Evolutionary conservation across 495 filamentous ascomycete genomes (phyloP), one percentile per base, ranked within the genome.

Genomic region (Podospora pseudocomata): DNA sequence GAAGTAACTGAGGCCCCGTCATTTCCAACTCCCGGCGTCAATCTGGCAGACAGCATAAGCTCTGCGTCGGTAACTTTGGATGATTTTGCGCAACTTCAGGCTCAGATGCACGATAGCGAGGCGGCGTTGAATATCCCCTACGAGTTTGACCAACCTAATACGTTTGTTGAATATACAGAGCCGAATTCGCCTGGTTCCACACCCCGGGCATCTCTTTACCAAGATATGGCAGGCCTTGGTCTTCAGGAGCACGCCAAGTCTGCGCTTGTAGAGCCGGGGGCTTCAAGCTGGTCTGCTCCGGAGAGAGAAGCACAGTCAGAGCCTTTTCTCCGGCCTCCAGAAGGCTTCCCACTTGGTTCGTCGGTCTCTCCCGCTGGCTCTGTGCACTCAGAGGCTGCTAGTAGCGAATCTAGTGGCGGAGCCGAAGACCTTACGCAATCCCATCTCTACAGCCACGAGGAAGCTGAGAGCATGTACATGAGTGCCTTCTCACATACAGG

Each of bases 391-490:
- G 66, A 32, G 32, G 70, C 76, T 19, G 69, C 70, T 39, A 76
- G 71, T 57, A 70, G 68, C 13, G 65, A 68, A 26, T 73, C 76
- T 2, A 19, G 63, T 26, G 53, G 56, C 19, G 39, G 27, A 19
- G 28, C 54, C 13, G 85, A 86, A 32, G 86, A 89, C 65, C 84
- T 92, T 18, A 80, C 85, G 20, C 73, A 91, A 68, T 98, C 96
- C 11, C 92, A 85, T 70, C 75, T 95, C 18, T 98, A 93, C 75
- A 94, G 87, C 64, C 90, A 96, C 66, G 92, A 96, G 67, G 93
- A 98, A 67, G 95, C 95, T 0, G 90, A 94, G 72, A 98, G 95
- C 78, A 90, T 99, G 88, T 98, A 98, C 70, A 94, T 97, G 84
- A 86, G 85, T 65, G 84, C 85, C 3, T 82, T 86, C 56, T 85